phyloP scores from a whole-genome alignment of 1,284 basidiomycete species.

The Erythrobasidium hasegawianum region DNA sequence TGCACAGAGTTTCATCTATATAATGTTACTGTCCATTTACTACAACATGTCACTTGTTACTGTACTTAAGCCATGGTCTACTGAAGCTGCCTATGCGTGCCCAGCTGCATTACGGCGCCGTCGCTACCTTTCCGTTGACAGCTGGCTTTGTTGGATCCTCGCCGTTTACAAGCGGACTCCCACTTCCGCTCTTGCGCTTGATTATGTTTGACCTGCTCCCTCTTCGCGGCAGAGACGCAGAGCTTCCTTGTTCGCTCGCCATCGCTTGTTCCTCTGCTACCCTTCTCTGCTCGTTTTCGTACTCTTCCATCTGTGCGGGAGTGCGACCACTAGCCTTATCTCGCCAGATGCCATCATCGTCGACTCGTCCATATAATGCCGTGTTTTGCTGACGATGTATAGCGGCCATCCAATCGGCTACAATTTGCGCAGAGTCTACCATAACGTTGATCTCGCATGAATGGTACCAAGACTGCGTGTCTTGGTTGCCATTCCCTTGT shows the following conservation, averaged over 20 bases:
- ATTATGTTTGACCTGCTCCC: neutral
- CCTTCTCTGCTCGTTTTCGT: conserved; percentile 11
- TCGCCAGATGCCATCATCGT: conserved; percentile 65
- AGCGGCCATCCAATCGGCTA: conserved; percentile 62
- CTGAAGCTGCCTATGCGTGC: too few relatives aligned
- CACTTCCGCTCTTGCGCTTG: neutral
- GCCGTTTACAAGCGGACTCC: neutral
- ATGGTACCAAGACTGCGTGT: conserved; percentile 74
- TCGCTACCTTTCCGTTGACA: too few relatives aligned
- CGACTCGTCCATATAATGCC: conserved; percentile 59
- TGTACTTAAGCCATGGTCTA: too few relatives aligned
- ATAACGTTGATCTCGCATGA: conserved; percentile 73
- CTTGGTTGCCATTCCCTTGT: conserved; percentile 56
- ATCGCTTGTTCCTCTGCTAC: too few relatives aligned
- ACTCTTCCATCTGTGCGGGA: conserved; percentile 24
- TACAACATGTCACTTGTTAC: too few relatives aligned
- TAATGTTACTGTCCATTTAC: too few relatives aligned
- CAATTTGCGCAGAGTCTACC: conserved; percentile 62
- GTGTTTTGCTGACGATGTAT: conserved; percentile 68
- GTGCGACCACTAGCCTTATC: conserved; percentile 51
- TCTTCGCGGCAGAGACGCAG: neutral
- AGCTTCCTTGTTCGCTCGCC: too few relatives aligned
- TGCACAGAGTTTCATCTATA: too few relatives aligned
- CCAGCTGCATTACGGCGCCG: too few relatives aligned
- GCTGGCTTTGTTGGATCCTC: too few relatives aligned